Conservation (phyloP, 176 grass and related monocot species). For the Triticum monococcum region DNA sequence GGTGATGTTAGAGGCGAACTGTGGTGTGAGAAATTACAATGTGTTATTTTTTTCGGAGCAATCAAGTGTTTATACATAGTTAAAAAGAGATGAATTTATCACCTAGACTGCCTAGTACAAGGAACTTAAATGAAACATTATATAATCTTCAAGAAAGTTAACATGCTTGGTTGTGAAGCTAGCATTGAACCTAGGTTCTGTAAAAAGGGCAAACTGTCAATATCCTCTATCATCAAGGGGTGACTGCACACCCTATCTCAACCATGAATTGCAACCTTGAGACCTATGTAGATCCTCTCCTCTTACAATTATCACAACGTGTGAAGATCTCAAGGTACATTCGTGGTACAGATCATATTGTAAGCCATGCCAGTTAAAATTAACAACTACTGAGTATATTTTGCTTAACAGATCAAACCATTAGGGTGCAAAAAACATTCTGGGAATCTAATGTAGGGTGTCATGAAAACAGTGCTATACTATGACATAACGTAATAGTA, state of each 20-base stretch:
- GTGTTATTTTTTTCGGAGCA: not conserved
- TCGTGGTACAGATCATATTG: not conserved
- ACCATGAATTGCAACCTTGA: not conserved
- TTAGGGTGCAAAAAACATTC: not conserved
- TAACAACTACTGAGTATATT: not conserved
- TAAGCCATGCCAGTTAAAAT: not conserved
- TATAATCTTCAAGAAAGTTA: not conserved
- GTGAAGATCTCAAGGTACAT: not conserved
- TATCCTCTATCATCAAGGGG: not conserved
- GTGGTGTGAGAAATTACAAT: not conserved
- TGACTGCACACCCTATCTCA: not conserved
- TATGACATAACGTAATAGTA: constrained; percentile 14
- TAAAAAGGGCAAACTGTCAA: not conserved
- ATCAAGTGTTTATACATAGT: not conserved
- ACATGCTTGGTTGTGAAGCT: constrained; percentile 15
- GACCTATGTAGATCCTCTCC: not conserved
- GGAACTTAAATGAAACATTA: not conserved
- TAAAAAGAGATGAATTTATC: not conserved
- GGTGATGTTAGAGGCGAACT: not conserved
- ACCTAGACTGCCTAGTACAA: not conserved
- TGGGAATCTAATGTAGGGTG: not conserved
- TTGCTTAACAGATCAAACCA: constrained; percentile 17
- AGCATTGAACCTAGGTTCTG: not conserved
- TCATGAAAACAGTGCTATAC: not conserved
- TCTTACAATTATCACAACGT: not conserved